A percentile compares a stretch with the other conserved stretches of the same genome.
phyloP scores from a whole-genome alignment of 2,329 filamentous ascomycete species.

The Fusarium multiceps region DNA sequence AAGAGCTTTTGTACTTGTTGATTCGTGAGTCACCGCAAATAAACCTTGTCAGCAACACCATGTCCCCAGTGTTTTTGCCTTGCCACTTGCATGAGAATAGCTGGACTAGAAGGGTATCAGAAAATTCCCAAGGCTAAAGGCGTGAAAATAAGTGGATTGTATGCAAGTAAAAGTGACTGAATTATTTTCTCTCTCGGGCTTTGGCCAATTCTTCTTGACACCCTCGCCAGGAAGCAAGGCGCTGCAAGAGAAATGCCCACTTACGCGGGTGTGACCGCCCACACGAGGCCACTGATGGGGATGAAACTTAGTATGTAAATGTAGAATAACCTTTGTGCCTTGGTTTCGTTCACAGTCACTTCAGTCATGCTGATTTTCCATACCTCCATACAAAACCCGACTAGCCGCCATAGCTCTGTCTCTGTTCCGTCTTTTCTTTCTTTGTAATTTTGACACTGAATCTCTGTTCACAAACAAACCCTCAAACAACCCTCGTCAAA shows the following conservation, averaged over 20 bases:
- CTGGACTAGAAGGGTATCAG: not conserved
- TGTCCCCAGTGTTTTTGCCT: conserved; percentile 29
- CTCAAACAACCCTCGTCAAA: not conserved
- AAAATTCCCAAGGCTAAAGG: not conserved
- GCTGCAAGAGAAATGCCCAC: conserved; percentile 21
- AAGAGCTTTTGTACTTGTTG: conserved; percentile 9
- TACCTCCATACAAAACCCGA: conserved; percentile 29
- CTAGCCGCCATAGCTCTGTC: not conserved
- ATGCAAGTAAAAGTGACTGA: not conserved
- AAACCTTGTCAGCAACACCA: conserved; percentile 24
- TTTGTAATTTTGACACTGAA: conserved; percentile 3
- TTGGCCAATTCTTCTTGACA: not conserved
- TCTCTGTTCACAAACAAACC: not conserved
- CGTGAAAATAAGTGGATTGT: not conserved
- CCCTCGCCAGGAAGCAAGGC: conserved; percentile 22
- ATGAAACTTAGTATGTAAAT: conserved; percentile 1
- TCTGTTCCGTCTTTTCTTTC: conserved; percentile 6
- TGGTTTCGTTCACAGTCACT: conserved; percentile 12
- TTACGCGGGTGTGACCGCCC: conserved; percentile 24
- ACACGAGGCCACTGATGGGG: conserved; percentile 27
- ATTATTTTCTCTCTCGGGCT: not conserved
- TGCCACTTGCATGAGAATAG: conserved; percentile 29
- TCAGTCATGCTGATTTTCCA: conserved; percentile 13
- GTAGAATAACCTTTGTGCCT: conserved; percentile 21
- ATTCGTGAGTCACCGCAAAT: conserved; percentile 35